Percentiles rank a stretch among this genome's conserved stretches.
phyloP scores from a whole-genome alignment of 768 basidiomycete species.

The Boletus rufocinnamomeus region DNA sequence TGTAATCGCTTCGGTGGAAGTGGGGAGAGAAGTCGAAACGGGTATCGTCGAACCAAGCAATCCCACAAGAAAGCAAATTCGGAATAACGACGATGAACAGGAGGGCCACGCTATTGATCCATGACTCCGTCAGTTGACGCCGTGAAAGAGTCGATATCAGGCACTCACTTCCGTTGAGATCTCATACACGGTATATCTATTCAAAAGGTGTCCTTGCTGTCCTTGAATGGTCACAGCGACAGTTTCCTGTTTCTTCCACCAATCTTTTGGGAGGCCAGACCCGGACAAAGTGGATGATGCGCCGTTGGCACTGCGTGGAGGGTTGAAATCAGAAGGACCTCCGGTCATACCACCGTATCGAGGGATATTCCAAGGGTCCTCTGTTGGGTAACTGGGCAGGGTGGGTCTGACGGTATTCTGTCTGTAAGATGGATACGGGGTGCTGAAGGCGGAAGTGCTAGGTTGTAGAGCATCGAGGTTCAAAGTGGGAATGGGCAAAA shows the following conservation, averaged over 20 bases:
- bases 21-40: conserved; percentile 85
- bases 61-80: conserved; percentile 94
- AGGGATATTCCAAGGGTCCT: conserved; percentile 66
- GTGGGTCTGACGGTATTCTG: conserved; percentile 48
- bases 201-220: conserved; percentile 90
- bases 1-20: conserved; percentile 93
- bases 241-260: conserved; percentile 84
- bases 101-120: conserved; percentile 52
- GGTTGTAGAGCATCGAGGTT: conserved; percentile 60
- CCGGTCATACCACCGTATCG: conserved; percentile 36
- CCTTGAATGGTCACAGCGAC: conserved; percentile 75
- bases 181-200: conserved; percentile 84
- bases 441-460: conserved; percentile 51
- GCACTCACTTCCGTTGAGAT: conserved; percentile 72
- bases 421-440: conserved; percentile 43
- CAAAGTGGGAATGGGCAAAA: conserved; percentile 72
- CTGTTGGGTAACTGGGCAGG: conserved; percentile 55
- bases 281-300: conserved; percentile 63
- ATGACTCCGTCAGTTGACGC: conserved; percentile 11
- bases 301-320: conserved; percentile 38
- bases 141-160: conserved; percentile 3
- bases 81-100: conserved; percentile 85
- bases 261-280: conserved; percentile 72
- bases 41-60: conserved; percentile 81
- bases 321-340: conserved; percentile 30